Evolutionary conservation across 768 basidiomycete species (phyloP), one percentile per base, ranked within the genome.

Genomic region (Phaffia tasmanica): DNA sequence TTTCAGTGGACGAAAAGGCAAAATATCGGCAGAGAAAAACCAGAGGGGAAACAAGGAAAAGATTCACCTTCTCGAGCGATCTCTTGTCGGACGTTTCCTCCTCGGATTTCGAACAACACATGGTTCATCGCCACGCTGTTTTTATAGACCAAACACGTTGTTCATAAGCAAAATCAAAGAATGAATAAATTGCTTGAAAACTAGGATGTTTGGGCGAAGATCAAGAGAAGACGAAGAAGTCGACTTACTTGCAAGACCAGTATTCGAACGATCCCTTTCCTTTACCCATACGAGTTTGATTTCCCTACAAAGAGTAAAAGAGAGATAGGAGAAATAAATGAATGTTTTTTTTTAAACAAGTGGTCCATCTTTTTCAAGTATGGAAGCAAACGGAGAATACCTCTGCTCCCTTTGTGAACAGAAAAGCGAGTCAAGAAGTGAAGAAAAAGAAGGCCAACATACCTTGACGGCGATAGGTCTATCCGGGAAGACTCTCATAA

Each of bases 201-300:
- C n/a, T n/a, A n/a, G n/a, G n/a, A n/a, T n/a, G n/a, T n/a, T n/a
- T n/a, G n/a, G n/a, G n/a, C n/a, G n/a, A n/a, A n/a, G n/a, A n/a
- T n/a, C n/a, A n/a, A 16, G 21, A 19, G 19, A 29, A 23, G 29
- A 11, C 14, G 11, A 47, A 15, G 32, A 54, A 49, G 2, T 35
- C 15, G 47, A 73, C 83, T 63, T 72, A 90, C 89, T 89, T 84
- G 67, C 87, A 89, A 30, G 93, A 89, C 95, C 95, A 99, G 75
- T 82, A 97, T 74, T 98, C 95, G 72, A 98, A 98, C 0, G 87
- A 84, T 56, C 95, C 95, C 77, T 99, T 99, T 67, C 95, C 95
- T 78, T 98, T 98, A 60, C 95, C 95, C 95, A 98, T 97, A 81
- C 95, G 87, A 6, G 91, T 93, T 77, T 98, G 93, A 72, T 95